Conservation (phyloP, 129 eudicot genomes). For the Ambrosia trifida region DNA sequence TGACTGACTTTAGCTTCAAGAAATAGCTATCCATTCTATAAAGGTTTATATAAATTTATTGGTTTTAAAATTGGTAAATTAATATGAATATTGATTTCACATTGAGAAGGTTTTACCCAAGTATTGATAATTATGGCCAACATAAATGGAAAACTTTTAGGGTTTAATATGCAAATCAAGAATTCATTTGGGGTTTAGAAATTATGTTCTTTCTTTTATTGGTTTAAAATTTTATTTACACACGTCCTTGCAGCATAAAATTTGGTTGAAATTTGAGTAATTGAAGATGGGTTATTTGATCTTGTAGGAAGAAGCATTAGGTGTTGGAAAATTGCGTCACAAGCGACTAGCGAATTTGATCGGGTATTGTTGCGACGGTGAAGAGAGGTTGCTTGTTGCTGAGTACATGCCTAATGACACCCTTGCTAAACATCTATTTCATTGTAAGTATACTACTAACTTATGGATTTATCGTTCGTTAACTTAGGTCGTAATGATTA, state of each 20-base stretch:
- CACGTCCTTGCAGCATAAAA: neutral
- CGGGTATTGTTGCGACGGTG: slow-evolving; percentile 91
- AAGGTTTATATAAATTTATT: neutral
- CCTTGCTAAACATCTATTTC: slow-evolving; percentile 89
- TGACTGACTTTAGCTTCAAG: slow-evolving; percentile 12
- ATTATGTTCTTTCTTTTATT: neutral
- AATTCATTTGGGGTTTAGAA: neutral
- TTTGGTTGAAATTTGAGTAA: neutral
- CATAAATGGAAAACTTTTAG: neutral
- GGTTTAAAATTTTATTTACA: neutral
- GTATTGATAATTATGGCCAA: slow-evolving; percentile 1
- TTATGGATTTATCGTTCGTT: neutral
- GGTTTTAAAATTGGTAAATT: neutral
- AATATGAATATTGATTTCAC: neutral
- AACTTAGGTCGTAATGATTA: neutral
- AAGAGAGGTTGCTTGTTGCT: slow-evolving; percentile 91
- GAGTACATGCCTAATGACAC: slow-evolving; percentile 94
- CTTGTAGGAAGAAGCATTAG: slow-evolving; percentile 84
- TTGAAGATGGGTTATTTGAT: slow-evolving; percentile 23
- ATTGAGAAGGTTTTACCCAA: neutral
- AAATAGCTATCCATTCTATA: slow-evolving; percentile 12
- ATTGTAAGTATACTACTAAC: slow-evolving; percentile 49
- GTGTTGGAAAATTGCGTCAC: slow-evolving; percentile 75
- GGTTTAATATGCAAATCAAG: neutral
- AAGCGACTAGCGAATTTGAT: slow-evolving; percentile 74